phyloP scores from a whole-genome alignment of 1,284 basidiomycete genomes.

The Rhizoctonia solani region DNA sequence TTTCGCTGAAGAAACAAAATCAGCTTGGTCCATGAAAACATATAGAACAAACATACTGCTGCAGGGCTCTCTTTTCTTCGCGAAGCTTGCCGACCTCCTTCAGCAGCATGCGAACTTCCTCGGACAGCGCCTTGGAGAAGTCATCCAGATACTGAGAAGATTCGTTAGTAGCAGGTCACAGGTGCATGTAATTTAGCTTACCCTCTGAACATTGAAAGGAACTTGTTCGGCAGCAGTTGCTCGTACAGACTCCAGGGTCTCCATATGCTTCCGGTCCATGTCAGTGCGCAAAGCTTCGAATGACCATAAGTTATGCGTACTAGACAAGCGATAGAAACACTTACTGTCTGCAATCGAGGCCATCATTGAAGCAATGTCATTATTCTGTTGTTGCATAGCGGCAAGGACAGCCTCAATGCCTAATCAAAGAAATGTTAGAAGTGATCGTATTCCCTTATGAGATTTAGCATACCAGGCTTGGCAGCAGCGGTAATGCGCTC shows the following conservation, averaged over 20 bases:
- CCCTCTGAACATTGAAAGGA: constrained; percentile 40
- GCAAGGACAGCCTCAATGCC: constrained; percentile 39
- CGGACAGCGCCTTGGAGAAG: constrained; percentile 40
- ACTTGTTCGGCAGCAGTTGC: constrained; percentile 40
- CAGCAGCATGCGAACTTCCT: constrained; percentile 41
- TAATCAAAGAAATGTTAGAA: constrained; percentile 18
- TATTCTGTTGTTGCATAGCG: constrained; percentile 39
- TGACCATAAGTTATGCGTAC: neutral
- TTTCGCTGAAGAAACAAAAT: constrained; percentile 36
- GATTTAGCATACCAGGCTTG: constrained; percentile 36
- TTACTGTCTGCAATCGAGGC: constrained; percentile 37
- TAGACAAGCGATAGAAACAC: neutral
- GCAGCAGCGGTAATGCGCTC: constrained; percentile 38
- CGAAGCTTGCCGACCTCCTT: constrained; percentile 41
- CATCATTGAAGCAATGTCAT: constrained; percentile 37
- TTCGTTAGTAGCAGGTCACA: constrained; percentile 13
- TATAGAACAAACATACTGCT: constrained; percentile 37
- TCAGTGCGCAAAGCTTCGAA: constrained; percentile 37
- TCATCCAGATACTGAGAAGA: constrained; percentile 42
- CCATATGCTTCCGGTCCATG: constrained; percentile 35
- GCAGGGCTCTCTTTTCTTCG: constrained; percentile 40
- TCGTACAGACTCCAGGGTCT: constrained; percentile 39
- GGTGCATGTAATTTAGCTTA: constrained; percentile 15
- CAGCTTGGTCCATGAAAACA: neutral
- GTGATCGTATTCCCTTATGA: neutral